Evolutionary conservation across 2,329 filamentous ascomycete genomes (phyloP), one percentile per base, ranked within the genome.

Genomic region (Pseudogymnoascus sp.): DNA sequence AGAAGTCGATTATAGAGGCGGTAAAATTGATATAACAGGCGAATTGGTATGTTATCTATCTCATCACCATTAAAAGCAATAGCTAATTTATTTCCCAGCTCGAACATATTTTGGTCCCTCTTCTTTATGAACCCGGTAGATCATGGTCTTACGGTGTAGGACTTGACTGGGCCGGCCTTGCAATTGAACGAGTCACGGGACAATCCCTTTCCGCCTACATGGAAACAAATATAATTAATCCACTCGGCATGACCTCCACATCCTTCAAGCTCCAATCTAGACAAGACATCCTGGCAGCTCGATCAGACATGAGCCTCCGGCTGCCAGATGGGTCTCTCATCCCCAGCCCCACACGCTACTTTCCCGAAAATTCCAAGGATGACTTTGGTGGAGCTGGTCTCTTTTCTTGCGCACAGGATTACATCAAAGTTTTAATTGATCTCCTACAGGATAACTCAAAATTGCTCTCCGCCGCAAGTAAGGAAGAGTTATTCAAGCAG

Each of bases 51-150:
- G 59, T 37, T 23, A 31, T 62, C 40, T 23, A 31, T 62, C 40
- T 46, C 59, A 6, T 38, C 60, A 12, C 62, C 7, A 16, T 31
- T 14, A 59, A 62, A 14, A 42, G 21, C 59, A 23, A 18, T 18
- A 21, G 14, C 11, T 61, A 61, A 61, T 5, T 18, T 28, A 44
- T 12, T 62, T 46, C 6, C 21, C 25, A 44, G 21, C 11, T 34
- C 4, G 21, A 12, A 36, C 12, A 14, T 36, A 36, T 37, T 23
- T 62, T 18, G 16, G 16, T 37, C n/a, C 85, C 86, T 1, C 72
- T 89, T n/a, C 70, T 87, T 0, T 84, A 86, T 66, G 84, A 89
- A 68, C 86, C 86, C 0, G 85, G 86, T 0, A 78, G 80, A 28
- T 76, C 75, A 2, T 88, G 84, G 82, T 78, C 84, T 63, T 89